A percentile compares a stretch with the other conserved stretches of the same genome.
phyloP scores from a whole-genome alignment of 225 moss, liverwort and hornwort genomes.

The Pleurozium schreberi region DNA sequence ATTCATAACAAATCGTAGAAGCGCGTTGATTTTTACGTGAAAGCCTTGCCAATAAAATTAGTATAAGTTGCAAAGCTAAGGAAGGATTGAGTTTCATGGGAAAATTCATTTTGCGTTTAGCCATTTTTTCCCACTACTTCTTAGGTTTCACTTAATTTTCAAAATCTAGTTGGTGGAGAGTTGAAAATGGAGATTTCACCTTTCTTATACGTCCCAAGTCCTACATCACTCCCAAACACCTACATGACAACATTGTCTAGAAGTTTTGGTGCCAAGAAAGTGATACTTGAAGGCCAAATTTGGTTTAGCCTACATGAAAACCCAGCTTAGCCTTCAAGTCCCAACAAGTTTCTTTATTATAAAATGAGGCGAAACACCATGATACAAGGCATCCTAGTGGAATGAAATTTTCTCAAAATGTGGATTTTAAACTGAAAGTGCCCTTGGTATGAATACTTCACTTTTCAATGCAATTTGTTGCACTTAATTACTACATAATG shows the following conservation, averaged over 20 bases:
- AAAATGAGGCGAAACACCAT: background rate
- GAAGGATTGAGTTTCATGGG: too few species aligned
- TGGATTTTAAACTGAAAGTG: fast-evolving
- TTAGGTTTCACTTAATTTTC: background rate
- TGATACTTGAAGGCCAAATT: background rate
- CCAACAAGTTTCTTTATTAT: background rate
- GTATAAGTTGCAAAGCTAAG: too few species aligned
- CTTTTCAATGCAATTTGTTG: fast-evolving
- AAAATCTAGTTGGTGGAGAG: background rate
- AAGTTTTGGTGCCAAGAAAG: background rate
- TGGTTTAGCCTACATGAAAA: fast-evolving
- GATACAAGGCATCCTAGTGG: fast-evolving
- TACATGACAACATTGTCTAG: background rate
- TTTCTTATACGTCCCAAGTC: background rate
- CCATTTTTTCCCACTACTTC: too few species aligned
- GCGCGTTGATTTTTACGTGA: too few species aligned
- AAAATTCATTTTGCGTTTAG: too few species aligned
- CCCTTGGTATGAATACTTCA: background rate
- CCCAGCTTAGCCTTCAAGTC: fast-evolving
- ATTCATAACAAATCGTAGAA: too few species aligned
- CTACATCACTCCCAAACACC: background rate
- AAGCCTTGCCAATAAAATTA: too few species aligned
- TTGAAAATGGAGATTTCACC: background rate
- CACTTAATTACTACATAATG: too few species aligned
- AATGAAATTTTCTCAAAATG: background rate